Evolutionary conservation across 257 asterid species (phyloP).

Genomic region (Ballota nigra): DNA sequence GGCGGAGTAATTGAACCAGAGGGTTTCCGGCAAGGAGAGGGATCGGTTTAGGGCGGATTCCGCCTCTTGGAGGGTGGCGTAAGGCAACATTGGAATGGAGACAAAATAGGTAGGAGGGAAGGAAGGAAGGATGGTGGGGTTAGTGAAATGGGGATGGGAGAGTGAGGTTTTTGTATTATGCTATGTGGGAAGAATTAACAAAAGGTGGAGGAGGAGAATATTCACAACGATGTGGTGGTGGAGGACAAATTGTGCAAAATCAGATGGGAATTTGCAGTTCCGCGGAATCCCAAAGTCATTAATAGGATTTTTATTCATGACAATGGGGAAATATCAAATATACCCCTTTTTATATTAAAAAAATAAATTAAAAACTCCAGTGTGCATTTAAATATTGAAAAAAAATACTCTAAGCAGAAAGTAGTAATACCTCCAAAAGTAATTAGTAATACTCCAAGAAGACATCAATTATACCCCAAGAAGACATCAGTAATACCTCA

Average conservation of each 20-base stretch:
- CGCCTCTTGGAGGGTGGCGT: slow-evolving; percentile 68
- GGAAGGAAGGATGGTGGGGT: no score
- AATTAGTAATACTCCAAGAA: no score
- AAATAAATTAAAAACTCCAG: no score
- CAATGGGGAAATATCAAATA: no score
- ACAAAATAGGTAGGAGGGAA: slow-evolving; percentile 1
- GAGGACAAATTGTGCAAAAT: neutral
- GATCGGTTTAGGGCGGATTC: slow-evolving; percentile 70
- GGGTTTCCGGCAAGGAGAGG: slow-evolving; percentile 65
- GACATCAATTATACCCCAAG: no score
- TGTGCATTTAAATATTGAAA: no score
- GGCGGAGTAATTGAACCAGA: slow-evolving; percentile 87
- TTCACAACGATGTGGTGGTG: slow-evolving; percentile 6
- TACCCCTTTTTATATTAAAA: no score
- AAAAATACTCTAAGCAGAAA: no score
- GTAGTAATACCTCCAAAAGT: no score
- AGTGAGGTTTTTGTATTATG: neutral
- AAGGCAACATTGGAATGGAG: slow-evolving; percentile 67
- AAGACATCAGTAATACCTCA: no score
- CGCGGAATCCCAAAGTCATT: neutral
- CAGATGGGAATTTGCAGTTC: neutral
- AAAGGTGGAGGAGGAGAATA: neutral
- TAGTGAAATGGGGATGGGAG: neutral
- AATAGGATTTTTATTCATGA: neutral
- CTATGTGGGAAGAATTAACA: slow-evolving; percentile 5